Percentiles rank a stretch among this genome's conserved stretches.
These are phyloP conservation scores for Ogataea chonburiensis DNA, from an alignment of 805 yeast species.

Conservation along the genomic window DNA sequence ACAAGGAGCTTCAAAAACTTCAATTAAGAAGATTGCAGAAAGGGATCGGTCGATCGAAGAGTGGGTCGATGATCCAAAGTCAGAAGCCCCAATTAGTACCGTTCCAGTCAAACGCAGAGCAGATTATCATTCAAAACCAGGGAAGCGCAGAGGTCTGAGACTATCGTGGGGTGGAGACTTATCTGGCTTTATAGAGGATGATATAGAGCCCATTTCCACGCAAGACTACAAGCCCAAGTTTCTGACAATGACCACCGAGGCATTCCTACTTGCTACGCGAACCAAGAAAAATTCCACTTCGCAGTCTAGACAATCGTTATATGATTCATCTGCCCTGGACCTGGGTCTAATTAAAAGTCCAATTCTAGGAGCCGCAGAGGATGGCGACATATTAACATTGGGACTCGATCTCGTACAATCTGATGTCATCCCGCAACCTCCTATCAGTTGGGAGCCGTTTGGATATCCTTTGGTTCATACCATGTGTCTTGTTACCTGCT, in stretches of 20 bases:
- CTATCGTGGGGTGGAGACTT: slow-evolving; percentile 41
- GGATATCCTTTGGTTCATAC: slow-evolving; percentile 76
- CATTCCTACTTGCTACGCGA: slow-evolving; percentile 30
- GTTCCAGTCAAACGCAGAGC: slow-evolving; percentile 56
- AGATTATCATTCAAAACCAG: slow-evolving; percentile 37
- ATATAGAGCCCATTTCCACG: slow-evolving; percentile 1
- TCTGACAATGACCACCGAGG: slow-evolving; percentile 69
- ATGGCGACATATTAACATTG: slow-evolving; percentile 44
- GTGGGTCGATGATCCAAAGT: slow-evolving; percentile 73
- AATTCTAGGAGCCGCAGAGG: slow-evolving; percentile 28
- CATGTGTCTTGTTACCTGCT: slow-evolving; percentile 83
- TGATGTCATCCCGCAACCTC: slow-evolving; percentile 88
- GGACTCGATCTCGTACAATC: slow-evolving; percentile 64
- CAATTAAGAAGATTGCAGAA: slow-evolving; percentile 57
- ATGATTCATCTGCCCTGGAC: slow-evolving; percentile 18
- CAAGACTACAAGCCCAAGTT: slow-evolving; percentile 42
- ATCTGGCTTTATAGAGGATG: slow-evolving; percentile 29
- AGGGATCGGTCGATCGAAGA: slow-evolving; percentile 71
- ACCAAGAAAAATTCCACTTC: slow-evolving; percentile 12
- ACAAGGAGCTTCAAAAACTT: slow-evolving; percentile 70
- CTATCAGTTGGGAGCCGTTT: slow-evolving; percentile 82
- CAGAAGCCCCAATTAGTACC: slow-evolving; percentile 49
- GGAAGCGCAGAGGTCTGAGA: slow-evolving; percentile 33
- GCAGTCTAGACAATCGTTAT: slow-evolving; percentile 16
- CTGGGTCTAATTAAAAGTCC: slow-evolving; percentile 30